Conservation (phyloP, 345 rosid genomes). For the Lepidium sativum region DNA sequence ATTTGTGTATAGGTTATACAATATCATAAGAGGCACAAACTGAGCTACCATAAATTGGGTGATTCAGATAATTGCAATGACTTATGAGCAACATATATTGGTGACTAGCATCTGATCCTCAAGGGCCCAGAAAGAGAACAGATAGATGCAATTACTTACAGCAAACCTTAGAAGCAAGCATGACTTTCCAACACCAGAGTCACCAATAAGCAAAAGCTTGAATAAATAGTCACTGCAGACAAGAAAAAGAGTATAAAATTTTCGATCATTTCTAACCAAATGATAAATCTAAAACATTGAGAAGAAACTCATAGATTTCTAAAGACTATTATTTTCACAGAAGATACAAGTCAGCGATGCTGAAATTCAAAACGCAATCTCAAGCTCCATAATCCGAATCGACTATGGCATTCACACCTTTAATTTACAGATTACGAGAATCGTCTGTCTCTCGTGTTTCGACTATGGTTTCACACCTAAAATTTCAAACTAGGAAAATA, state of each 20-base stretch:
- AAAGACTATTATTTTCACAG: neutral
- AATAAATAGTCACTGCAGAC: conserved; percentile 33
- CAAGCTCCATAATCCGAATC: neutral
- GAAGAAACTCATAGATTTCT: neutral
- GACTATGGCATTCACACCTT: neutral
- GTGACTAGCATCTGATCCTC: neutral
- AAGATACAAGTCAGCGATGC: neutral
- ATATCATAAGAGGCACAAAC: neutral
- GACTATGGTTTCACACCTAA: no score
- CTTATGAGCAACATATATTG: neutral
- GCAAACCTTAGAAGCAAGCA: conserved; percentile 41
- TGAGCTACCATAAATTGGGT: neutral
- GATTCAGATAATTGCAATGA: neutral
- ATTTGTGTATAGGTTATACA: neutral
- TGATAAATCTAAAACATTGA: neutral
- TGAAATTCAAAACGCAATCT: neutral
- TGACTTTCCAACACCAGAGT: conserved; percentile 41
- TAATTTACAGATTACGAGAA: no score
- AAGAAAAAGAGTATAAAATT: neutral
- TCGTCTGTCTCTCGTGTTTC: no score
- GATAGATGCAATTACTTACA: conserved; percentile 25
- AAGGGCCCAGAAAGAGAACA: neutral
- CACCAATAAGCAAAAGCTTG: conserved; percentile 38
- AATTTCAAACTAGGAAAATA: neutral
- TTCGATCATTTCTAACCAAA: neutral